phyloP scores from a whole-genome alignment of 306 rosid species.

The Ceratonia siliqua region DNA sequence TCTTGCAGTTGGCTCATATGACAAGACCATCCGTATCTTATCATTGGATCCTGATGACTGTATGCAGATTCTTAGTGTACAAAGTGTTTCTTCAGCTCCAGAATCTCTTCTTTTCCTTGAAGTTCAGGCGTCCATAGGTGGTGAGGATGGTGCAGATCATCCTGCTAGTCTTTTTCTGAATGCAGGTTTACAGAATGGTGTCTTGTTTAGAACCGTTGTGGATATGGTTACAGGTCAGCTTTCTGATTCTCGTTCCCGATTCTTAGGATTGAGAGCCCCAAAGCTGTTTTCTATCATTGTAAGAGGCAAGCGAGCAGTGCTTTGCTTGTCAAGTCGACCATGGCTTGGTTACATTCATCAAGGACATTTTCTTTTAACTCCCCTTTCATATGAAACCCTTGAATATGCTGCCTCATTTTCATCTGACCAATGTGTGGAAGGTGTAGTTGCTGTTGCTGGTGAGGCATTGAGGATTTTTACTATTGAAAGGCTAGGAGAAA shows the following conservation, averaged over 20 bases:
- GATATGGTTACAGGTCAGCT: slow-evolving; percentile 99
- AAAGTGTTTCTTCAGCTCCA: slow-evolving; percentile 91
- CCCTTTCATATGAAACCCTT: slow-evolving; percentile 93
- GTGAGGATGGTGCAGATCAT: slow-evolving; percentile 97
- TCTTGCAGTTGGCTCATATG: slow-evolving; percentile 94
- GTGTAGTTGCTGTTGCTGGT: slow-evolving; percentile 94
- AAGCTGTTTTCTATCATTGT: slow-evolving; percentile 75
- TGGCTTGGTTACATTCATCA: slow-evolving; percentile 99
- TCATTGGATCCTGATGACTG: slow-evolving; percentile 95
- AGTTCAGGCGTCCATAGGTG: slow-evolving; percentile 90
- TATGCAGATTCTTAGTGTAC: slow-evolving; percentile 87
- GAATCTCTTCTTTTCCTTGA: slow-evolving; percentile 96
- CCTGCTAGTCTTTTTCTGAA: slow-evolving; percentile 96
- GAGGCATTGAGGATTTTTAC: slow-evolving; percentile 88
- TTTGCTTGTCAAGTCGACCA: slow-evolving; percentile 95
- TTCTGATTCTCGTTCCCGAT: slow-evolving; percentile 91
- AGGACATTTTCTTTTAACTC: slow-evolving; percentile 93
- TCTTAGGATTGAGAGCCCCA: slow-evolving; percentile 96
- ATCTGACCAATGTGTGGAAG: slow-evolving; percentile 94
- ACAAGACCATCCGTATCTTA: slow-evolving; percentile 82
- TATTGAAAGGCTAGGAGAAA: slow-evolving; percentile 95
- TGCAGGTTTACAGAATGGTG: slow-evolving; percentile 88
- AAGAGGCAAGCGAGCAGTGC: slow-evolving; percentile 89
- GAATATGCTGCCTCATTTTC: slow-evolving; percentile 95
- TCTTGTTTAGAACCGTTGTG: slow-evolving; percentile 92